A percentile compares a stretch with the other conserved stretches of the same genome.
Evolutionary conservation across 164 flowering plant species (phyloP).

Genomic region (Tinospora cordifolia): DNA sequence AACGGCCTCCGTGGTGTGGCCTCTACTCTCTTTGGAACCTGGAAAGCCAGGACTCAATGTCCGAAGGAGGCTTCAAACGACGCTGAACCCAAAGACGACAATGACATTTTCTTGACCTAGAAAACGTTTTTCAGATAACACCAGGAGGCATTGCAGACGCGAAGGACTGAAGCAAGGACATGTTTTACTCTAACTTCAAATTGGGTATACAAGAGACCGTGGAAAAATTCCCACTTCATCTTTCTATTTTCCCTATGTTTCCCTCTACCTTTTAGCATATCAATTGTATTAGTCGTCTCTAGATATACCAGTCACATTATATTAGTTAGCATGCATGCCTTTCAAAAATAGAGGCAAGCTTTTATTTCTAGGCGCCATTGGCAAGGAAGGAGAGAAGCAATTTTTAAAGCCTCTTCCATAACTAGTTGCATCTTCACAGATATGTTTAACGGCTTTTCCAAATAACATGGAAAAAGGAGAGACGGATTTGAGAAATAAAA

Average conservation of each 20-base stretch:
- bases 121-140: slow-evolving; percentile 85
- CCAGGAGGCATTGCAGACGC: slow-evolving; percentile 91
- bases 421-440: background rate
- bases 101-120: slow-evolving; percentile 33
- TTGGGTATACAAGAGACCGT: background rate
- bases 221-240: background rate
- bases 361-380: background rate
- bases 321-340: too few species aligned
- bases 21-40: too few species aligned
- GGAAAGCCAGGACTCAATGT: too few species aligned
- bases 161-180: slow-evolving; percentile 48
- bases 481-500: background rate
- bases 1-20: too few species aligned
- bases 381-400: background rate
- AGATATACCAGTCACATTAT: background rate
- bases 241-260: background rate
- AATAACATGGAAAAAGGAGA: too few species aligned
- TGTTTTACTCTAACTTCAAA: background rate
- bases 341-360: background rate
- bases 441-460: background rate
- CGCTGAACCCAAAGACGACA: too few species aligned
- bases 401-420: background rate
- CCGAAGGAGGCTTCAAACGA: too few species aligned
- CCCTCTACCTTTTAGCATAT: background rate
- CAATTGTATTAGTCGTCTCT: background rate